Evolutionary conservation across 2,329 filamentous ascomycete genomes (phyloP).

Genomic region (Phialemoniopsis sp.): DNA sequence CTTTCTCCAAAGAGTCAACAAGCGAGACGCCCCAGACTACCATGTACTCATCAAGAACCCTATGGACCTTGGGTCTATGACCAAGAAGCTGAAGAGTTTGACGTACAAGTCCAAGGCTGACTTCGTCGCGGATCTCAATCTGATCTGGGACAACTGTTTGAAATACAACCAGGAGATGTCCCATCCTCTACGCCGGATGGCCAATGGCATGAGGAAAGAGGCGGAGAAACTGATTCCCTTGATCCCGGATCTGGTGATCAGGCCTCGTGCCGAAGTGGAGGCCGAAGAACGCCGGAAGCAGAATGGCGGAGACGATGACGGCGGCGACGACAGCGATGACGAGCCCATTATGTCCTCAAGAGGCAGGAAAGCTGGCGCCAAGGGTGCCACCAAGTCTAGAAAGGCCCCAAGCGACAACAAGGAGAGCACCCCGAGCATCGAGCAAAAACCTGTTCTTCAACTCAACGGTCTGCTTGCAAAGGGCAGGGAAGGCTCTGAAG

Average conservation of each 20-base stretch:
- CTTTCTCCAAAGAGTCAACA: slow-evolving; percentile 91
- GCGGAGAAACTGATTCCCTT: slow-evolving; percentile 94
- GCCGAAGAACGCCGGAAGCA: slow-evolving; percentile 81
- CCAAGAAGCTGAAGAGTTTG: slow-evolving; percentile 86
- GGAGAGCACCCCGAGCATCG: slow-evolving; percentile 73
- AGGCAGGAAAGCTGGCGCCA: slow-evolving; percentile 81
- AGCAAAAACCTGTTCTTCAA: slow-evolving; percentile 69
- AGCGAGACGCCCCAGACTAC: slow-evolving; percentile 95
- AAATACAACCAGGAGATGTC: slow-evolving; percentile 90
- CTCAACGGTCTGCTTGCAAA: slow-evolving; percentile 60
- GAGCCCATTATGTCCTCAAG: slow-evolving; percentile 98
- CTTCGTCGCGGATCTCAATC: slow-evolving; percentile 86
- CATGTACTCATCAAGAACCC: slow-evolving; percentile 94
- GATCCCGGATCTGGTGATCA: slow-evolving; percentile 88
- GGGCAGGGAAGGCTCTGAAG: slow-evolving; percentile 70
- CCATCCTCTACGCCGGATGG: slow-evolving; percentile 86
- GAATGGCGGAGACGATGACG: slow-evolving; percentile 78
- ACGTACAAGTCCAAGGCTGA: slow-evolving; percentile 87
- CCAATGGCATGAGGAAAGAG: slow-evolving; percentile 93
- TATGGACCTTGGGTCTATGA: slow-evolving; percentile 98
- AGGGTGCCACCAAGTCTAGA: slow-evolving; percentile 71
- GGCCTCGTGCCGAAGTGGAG: slow-evolving; percentile 91
- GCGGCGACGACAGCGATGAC: slow-evolving; percentile 88
- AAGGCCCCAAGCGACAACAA: slow-evolving; percentile 70
- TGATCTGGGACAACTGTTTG: slow-evolving; percentile 97